These are phyloP conservation scores for Aethionema arabicum DNA, from an alignment of 345 rosid species.

Conservation along the genomic window DNA sequence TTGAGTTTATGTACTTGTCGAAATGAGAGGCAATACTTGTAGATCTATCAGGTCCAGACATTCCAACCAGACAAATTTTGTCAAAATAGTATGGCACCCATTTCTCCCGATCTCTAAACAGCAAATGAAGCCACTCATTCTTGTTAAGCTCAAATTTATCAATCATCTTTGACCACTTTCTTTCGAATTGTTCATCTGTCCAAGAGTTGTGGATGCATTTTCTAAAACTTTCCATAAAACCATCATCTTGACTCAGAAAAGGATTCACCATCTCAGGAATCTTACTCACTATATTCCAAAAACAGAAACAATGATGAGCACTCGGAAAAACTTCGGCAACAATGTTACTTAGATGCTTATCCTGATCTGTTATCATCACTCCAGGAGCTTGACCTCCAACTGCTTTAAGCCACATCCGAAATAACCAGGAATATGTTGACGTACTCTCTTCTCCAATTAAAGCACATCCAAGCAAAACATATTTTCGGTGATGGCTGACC, in stretches of 20 bases:
- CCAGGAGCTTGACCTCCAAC: slow-evolving; percentile 41
- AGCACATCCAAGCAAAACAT: slow-evolving; percentile 35
- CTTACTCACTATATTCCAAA: slow-evolving; percentile 40
- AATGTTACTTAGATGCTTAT: slow-evolving; percentile 37
- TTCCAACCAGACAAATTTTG: slow-evolving; percentile 38
- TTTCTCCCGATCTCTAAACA: slow-evolving; percentile 47
- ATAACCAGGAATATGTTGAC: slow-evolving; percentile 46
- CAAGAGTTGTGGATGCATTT: slow-evolving; percentile 47
- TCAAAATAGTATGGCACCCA: slow-evolving; percentile 52
- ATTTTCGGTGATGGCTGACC: slow-evolving; percentile 29
- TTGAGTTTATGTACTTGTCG: slow-evolving; percentile 32
- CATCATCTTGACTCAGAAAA: slow-evolving; percentile 36
- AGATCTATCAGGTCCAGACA: slow-evolving; percentile 34
- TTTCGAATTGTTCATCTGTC: slow-evolving; percentile 47
- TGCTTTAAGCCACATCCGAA: slow-evolving; percentile 52
- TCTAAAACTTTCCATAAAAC: slow-evolving; percentile 41
- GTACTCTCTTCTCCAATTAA: slow-evolving; percentile 48
- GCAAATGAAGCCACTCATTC: slow-evolving; percentile 44
- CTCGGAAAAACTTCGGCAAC: slow-evolving; percentile 44
- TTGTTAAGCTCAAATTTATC: slow-evolving; percentile 43
- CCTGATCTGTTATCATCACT: slow-evolving; percentile 48
- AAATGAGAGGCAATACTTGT: slow-evolving; percentile 28
- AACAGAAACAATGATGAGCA: slow-evolving; percentile 43
- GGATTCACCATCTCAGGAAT: slow-evolving; percentile 43
- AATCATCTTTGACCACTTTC: slow-evolving; percentile 47